Conservation (phyloP, 2,329 filamentous ascomycete genomes). For the Cladosporium sp. region DNA sequence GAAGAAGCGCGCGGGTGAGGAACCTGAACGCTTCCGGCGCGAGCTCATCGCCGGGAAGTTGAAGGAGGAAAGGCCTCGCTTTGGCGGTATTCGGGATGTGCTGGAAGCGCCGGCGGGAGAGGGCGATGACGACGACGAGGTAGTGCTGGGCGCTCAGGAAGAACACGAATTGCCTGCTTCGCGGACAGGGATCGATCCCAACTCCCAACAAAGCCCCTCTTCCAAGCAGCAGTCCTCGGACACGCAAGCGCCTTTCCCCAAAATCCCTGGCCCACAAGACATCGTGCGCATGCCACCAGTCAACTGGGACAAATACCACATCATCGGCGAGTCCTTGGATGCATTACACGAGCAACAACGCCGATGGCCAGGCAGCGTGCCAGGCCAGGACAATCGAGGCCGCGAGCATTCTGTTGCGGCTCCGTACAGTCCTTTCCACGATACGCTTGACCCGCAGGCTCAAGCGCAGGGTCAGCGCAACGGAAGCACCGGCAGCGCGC, state of each 20-base stretch:
- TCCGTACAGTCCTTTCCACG: slow-evolving; percentile 56
- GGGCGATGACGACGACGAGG: slow-evolving; percentile 22
- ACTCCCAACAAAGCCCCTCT: slow-evolving; percentile 16
- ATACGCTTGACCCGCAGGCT: slow-evolving; percentile 36
- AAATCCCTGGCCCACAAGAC: slow-evolving; percentile 72
- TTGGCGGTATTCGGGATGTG: slow-evolving; percentile 31
- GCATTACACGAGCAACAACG: slow-evolving; percentile 78
- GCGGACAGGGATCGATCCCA: background rate
- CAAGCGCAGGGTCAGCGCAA: slow-evolving; percentile 7
- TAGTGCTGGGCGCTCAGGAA: slow-evolving; percentile 29
- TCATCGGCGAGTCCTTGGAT: slow-evolving; percentile 81
- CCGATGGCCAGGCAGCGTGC: slow-evolving; percentile 48
- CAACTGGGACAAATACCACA: slow-evolving; percentile 91
- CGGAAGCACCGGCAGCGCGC: slow-evolving; percentile 3
- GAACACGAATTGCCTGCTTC: slow-evolving; percentile 27
- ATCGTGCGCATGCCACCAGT: slow-evolving; percentile 81
- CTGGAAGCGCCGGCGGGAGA: slow-evolving; percentile 30
- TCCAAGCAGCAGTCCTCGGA: background rate
- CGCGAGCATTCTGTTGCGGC: slow-evolving; percentile 51
- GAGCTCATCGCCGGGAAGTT: slow-evolving; percentile 60
- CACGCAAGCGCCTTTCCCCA: slow-evolving; percentile 48
- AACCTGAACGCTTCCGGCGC: slow-evolving; percentile 66
- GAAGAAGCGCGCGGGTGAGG: slow-evolving; percentile 63
- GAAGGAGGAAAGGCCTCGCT: slow-evolving; percentile 28
- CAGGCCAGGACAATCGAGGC: slow-evolving; percentile 22